Percentiles rank a stretch among this genome's conserved stretches.
phyloP scores from a whole-genome alignment of 352 stramenopile genomes.

The Globisporangium canariense region DNA sequence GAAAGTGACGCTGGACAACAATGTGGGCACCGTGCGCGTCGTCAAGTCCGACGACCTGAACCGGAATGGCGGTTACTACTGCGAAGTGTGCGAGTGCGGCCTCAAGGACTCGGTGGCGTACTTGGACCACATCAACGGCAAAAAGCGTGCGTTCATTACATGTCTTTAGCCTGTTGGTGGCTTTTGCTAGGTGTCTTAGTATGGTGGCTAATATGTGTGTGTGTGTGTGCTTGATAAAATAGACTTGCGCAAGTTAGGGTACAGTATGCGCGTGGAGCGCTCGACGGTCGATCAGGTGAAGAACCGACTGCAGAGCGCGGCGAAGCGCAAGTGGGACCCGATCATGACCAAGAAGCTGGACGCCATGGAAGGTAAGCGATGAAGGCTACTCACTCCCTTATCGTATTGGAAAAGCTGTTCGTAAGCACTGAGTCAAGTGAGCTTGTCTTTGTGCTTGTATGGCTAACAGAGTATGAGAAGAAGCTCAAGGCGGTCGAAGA shows the following conservation, averaged over 20 bases:
- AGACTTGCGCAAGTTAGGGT: conserved; percentile 90
- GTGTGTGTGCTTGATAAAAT: conserved; percentile 1
- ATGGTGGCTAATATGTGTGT: neutral
- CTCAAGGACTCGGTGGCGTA: conserved; percentile 93
- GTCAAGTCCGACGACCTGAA: conserved; percentile 82
- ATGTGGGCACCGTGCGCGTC: conserved; percentile 83
- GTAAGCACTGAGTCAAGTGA: neutral
- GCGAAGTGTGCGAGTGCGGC: conserved; percentile 89
- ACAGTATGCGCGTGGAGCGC: conserved; percentile 90
- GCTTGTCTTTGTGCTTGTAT: neutral
- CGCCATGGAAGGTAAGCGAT: conserved; percentile 54
- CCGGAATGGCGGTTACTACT: conserved; percentile 88
- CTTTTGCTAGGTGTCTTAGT: neutral
- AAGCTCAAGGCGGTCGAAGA: conserved; percentile 73
- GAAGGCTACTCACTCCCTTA: too few species aligned
- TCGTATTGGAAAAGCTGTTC: too few species aligned
- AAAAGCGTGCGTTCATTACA: conserved; percentile 73
- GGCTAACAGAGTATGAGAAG: conserved; percentile 73
- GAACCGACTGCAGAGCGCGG: conserved; percentile 72
- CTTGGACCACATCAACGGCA: conserved; percentile 94
- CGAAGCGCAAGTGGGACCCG: conserved; percentile 83
- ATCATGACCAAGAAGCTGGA: conserved; percentile 81
- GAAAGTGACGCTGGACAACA: conserved; percentile 80
- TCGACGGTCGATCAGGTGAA: conserved; percentile 87
- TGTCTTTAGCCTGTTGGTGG: neutral